Evolutionary conservation across 257 asterid species (phyloP).

Genomic region (Salvia hispanica): DNA sequence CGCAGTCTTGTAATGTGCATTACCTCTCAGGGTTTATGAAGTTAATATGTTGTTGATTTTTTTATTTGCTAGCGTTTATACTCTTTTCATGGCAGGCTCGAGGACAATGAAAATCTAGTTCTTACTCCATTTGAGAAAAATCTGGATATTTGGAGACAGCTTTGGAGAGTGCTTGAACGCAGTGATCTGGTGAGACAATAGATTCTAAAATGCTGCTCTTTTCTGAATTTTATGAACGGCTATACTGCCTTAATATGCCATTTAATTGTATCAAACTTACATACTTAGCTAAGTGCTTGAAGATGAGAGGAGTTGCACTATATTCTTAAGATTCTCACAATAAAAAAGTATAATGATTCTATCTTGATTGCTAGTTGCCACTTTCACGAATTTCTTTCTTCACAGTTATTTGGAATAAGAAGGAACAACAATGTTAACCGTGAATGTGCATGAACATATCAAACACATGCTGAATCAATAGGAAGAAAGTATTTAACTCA

Average conservation of each 20-base stretch:
- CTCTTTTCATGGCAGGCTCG: conserved; percentile 63
- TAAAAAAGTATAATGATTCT: not conserved
- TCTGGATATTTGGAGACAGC: conserved; percentile 98
- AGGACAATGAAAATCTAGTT: conserved; percentile 89
- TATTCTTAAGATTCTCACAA: conserved; percentile 11
- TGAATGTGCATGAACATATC: not conserved
- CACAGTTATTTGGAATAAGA: not conserved
- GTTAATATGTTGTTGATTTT: not conserved
- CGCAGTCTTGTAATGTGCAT: conserved; percentile 1
- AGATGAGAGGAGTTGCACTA: conserved; percentile 24
- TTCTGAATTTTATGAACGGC: not conserved
- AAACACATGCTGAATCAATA: not conserved
- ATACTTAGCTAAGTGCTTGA: not conserved
- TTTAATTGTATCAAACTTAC: conserved; percentile 8
- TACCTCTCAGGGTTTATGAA: conserved; percentile 11
- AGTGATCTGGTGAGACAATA: conserved; percentile 84
- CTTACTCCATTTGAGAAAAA: conserved; percentile 99
- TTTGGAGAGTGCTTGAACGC: conserved; percentile 99
- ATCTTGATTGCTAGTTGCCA: not conserved
- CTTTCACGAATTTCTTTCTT: conserved; percentile 11
- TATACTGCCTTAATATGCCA: conserved; percentile 16
- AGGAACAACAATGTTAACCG: not conserved
- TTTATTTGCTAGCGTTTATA: conserved; percentile 9
- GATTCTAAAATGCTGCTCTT: conserved; percentile 19
- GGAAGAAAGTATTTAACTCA: not conserved